Evolutionary conservation across 1,284 basidiomycete species (phyloP).

Genomic region (Lentinula novae-zelandiae): DNA sequence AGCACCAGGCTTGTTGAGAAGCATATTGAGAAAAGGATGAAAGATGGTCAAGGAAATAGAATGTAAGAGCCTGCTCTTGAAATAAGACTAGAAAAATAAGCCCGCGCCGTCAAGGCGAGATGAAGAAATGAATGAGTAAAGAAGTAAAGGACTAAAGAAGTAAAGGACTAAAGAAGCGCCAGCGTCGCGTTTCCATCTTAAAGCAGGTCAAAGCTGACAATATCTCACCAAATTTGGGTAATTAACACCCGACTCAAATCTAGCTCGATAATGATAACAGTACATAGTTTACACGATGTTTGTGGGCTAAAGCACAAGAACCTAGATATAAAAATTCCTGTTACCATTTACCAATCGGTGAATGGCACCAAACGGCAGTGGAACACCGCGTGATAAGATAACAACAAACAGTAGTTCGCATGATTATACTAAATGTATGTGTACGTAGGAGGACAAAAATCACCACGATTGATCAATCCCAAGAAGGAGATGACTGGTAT

Average conservation of each 20-base stretch:
- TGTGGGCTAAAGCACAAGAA: neutral
- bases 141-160: neutral
- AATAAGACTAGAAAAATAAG: neutral
- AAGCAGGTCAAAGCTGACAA: neutral
- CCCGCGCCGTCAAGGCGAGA: conserved; percentile 13
- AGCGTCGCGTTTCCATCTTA: no score
- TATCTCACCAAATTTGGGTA: no score
- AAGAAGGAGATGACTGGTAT: conserved; percentile 26
- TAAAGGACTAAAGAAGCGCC: neutral
- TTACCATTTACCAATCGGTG: neutral
- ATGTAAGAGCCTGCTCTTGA: conserved; percentile 7
- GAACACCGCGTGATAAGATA: neutral
- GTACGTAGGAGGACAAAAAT: neutral
- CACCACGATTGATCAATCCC: conserved; percentile 18
- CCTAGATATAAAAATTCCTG: neutral
- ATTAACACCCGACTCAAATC: neutral
- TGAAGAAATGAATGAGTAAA: neutral
- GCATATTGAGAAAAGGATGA: neutral
- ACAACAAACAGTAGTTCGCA: neutral
- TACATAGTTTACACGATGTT: neutral
- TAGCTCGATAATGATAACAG: neutral
- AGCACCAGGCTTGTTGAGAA: conserved; percentile 1
- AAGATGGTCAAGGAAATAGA: neutral
- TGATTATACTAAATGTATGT: neutral
- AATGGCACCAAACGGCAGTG: neutral